Evolutionary conservation across 2,329 filamentous ascomycete species (phyloP), one percentile per base, ranked within the genome.

Genomic region (Sphaerostilbella broomeana): DNA sequence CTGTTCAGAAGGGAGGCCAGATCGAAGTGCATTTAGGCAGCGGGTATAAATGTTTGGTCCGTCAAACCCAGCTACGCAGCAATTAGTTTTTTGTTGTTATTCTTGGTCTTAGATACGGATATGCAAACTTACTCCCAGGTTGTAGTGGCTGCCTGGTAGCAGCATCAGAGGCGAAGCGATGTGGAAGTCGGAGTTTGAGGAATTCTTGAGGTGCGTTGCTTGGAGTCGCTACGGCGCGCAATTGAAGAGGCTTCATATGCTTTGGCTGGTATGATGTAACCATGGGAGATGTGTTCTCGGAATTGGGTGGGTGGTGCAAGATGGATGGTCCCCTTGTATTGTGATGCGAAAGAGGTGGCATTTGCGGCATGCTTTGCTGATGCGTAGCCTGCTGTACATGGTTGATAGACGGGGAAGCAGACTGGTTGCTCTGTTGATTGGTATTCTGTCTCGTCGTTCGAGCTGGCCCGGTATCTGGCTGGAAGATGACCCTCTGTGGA

Each of bases 41-140:
- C 89, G 81, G 34, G 90, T 82, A 56, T 95, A 97, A 48, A 95
- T 95, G 55, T 94, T 92, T 2, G 86, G 85, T 1, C 86, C 86
- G 46, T 84, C 79, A 51, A 80, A 84, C 6, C 77, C 77, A 50
- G 64, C 68, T 70, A 47, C 3, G 21, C 20, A 21, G 17, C 7
- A 35, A 17, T 24, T n/a, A n/a, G n/a, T n/a, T n/a, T n/a, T n/a
- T n/a, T n/a, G n/a, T n/a, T n/a, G n/a, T n/a, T n/a, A n/a, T n/a
- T n/a, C n/a, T n/a, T n/a, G n/a, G n/a, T 20, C 16, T 37, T 19
- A 13, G 15, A 15, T 12, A 19, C 21, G 11, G 12, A 29, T 4
- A 21, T 22, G 29, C n/a, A 24, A 9, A 73, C 67, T 72, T 70
- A 75, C 79, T 79, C 28, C 82, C 75, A 68, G 82, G 68, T 65